phyloP scores from a whole-genome alignment of 495 filamentous ascomycete species.

The Aspergillus mulundensis region DNA sequence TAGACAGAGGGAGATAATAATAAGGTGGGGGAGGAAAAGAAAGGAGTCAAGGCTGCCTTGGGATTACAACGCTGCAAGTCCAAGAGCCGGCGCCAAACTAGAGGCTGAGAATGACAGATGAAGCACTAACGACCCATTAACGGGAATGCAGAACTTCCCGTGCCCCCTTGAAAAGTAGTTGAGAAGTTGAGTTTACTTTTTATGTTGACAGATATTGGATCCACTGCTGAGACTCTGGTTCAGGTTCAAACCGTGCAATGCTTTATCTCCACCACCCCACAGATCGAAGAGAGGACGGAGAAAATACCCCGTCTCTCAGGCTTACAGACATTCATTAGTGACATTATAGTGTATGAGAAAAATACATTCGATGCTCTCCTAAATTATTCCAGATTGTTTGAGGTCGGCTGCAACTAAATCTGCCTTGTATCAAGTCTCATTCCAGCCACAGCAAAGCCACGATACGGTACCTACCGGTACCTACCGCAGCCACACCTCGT shows the following conservation, averaged over 20 bases:
- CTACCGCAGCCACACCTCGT: neutral
- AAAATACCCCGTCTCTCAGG: neutral
- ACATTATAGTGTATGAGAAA: neutral
- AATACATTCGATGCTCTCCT: neutral
- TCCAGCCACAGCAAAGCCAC: constrained; percentile 7
- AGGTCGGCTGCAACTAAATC: neutral
- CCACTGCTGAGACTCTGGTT: neutral
- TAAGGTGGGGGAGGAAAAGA: neutral
- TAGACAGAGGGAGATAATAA: neutral
- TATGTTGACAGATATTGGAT: neutral
- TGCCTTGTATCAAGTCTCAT: neutral
- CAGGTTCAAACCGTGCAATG: neutral
- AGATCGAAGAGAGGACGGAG: neutral
- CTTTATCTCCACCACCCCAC: neutral
- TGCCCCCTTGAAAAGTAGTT: too few relatives aligned
- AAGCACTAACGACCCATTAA: too few relatives aligned
- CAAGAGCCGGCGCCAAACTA: neutral
- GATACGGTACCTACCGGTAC: too few relatives aligned
- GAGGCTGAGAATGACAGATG: neutral
- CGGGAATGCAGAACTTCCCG: too few relatives aligned
- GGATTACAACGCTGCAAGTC: neutral
- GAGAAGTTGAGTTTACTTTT: too few relatives aligned
- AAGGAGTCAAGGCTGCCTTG: neutral
- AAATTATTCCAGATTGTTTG: neutral
- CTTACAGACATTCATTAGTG: neutral